Percentiles rank a stretch among this genome's conserved stretches.
Conservation (phyloP, 371 early-diverging fungal genomes). For the Mycotypha africana region DNA sequence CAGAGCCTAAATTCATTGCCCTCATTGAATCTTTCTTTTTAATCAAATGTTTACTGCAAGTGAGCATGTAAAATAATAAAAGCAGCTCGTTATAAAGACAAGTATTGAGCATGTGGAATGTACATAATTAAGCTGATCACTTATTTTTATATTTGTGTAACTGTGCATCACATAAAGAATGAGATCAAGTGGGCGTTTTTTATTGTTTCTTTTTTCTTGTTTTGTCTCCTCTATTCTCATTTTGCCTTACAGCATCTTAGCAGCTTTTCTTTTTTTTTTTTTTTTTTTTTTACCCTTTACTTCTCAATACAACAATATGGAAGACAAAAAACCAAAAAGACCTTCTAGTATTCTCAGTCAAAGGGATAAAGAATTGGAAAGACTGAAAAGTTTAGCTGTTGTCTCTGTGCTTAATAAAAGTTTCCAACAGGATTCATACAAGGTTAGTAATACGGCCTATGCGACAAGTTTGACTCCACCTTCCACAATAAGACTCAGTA, state of each 20-base stretch:
- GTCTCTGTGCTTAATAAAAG: slow-evolving; percentile 34
- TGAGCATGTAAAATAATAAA: no score
- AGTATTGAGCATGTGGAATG: no score
- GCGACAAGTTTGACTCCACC: no score
- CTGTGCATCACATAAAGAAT: no score
- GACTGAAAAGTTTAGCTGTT: slow-evolving; percentile 37
- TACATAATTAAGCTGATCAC: no score
- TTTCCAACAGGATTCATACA: slow-evolving; percentile 24
- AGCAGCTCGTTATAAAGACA: no score
- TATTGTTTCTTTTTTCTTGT: background rate
- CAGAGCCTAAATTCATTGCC: slow-evolving; percentile 29
- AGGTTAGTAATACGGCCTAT: no score
- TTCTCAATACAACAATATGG: slow-evolving; percentile 4
- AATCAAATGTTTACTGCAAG: no score
- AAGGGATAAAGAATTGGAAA: slow-evolving; percentile 35
- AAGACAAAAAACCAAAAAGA: slow-evolving; percentile 4
- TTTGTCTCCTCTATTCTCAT: background rate
- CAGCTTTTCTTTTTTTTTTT: slow-evolving; percentile 1
- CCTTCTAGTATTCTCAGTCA: background rate
- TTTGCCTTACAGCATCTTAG: no score
- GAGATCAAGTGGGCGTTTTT: no score
- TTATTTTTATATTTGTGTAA: no score
- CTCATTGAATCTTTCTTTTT: background rate
- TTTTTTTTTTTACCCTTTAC: background rate
- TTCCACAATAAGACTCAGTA: no score